Evolutionary conservation across 2,329 filamentous ascomycete genomes (phyloP), one percentile per base, ranked within the genome.

Genomic region (Fusarium liriodendri): DNA sequence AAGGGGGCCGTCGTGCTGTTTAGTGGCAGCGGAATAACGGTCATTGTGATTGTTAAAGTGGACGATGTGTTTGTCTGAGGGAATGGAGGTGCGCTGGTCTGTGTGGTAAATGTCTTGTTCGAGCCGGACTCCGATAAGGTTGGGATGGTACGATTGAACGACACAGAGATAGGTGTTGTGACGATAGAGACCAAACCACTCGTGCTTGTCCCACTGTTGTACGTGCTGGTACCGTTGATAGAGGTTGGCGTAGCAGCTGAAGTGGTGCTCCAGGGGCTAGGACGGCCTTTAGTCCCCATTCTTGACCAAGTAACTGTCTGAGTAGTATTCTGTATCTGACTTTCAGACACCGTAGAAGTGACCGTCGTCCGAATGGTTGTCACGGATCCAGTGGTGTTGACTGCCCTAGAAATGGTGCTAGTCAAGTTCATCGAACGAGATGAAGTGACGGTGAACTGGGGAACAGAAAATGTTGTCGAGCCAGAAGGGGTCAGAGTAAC

Each of bases 51-150:
- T 6, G 61, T 64, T 20, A 52, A n/a, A 16, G 22, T 45, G 9
- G 35, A 45, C 18, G 76, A 78, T 11, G 66, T 64, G 62, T 77
- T 77, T 6, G 73, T 64, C 27, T 52, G 42, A 22, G 76, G 68
- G 45, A 76, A 76, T 11, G 72, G 72, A 4, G 62, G 40, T 25
- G 52, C 62, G 38, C 54, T 70, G 11, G 57, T 64, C 33, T 63
- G 35, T 6, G 64, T 65, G 16, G 61, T 65, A 16, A 55, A 40
- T 11, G 55, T 64, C 7, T 40, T 61, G 33, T 20, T 62, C 14
- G 33, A 33, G 9, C 25, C 40, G 29, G 69, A 33, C 32, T 50
- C 55, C 5, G 66, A n/a, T 8, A n/a, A 32, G 20, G 65, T 35
- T 29, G 45, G 8, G 10, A 54, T 52, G 62, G 40, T 68, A 11